Conservation (phyloP, 805 yeast species). For the Wickerhamomyces sydowiorum region DNA sequence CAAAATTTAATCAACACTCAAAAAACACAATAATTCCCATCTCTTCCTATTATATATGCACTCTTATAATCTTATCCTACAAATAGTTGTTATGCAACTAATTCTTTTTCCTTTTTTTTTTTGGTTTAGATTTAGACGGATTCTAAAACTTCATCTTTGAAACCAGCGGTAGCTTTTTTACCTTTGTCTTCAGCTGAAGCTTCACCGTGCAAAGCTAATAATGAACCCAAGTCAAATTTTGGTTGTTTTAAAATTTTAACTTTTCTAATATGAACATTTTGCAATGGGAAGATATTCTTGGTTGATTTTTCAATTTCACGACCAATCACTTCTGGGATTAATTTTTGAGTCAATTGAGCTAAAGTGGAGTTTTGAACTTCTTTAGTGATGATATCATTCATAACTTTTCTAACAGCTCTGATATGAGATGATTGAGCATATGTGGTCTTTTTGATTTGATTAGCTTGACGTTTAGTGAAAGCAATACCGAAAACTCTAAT, state of each 20-base stretch:
- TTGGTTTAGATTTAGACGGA: conserved; percentile 58
- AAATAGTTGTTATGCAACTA: too few relatives aligned
- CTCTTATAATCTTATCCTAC: conserved; percentile 3
- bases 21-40: background rate
- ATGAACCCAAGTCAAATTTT: conserved; percentile 95
- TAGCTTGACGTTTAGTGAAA: conserved; percentile 95
- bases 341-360: conserved; percentile 94
- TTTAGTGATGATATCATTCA: conserved; percentile 92
- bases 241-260: conserved; percentile 98
- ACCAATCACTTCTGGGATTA: conserved; percentile 98
- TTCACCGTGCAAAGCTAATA: conserved; percentile 97
- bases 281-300: conserved; percentile 92
- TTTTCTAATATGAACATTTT: conserved; percentile 98
- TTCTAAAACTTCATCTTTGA: conserved; percentile 98
- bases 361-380: conserved; percentile 93
- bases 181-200: conserved; percentile 91
- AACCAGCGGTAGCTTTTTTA: conserved; percentile 89
- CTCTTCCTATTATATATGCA: too few relatives aligned
- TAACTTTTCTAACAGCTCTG: conserved; percentile 96
- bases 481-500: conserved; percentile 93
- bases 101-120: too few relatives aligned
- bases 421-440: conserved; percentile 97
- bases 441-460: conserved; percentile 96
- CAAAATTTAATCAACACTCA: background rate
- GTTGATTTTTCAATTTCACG: conserved; percentile 98